Evolutionary conservation across 768 basidiomycete genomes (phyloP), one percentile per base, ranked within the genome.

Genomic region (Lepiota brunneoincarnata): DNA sequence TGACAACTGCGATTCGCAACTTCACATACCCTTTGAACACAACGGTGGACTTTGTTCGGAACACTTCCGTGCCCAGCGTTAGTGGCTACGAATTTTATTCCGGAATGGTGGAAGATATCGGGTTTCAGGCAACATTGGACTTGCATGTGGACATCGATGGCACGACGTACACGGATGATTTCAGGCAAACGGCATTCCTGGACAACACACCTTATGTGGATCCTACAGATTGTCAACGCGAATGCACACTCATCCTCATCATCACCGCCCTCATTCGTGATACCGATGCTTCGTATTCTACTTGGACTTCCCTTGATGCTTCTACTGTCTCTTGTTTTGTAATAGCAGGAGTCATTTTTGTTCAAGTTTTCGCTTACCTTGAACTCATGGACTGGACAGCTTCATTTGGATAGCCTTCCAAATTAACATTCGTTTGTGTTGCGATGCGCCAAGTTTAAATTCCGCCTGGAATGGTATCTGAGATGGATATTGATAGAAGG

Each of bases 21-120:
- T 66, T 71, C 57, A 58, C 71, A 6, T 63, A 56, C 39, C 47
- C 65, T 23, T 49, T 68, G 46, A 66, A 65, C 55, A 56, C 50
- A 40, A 68, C 69, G 23, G 57, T 68, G 31, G 70, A 72, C 28
- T 60, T 72, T 26, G 35, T 58, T 5, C 57, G 60, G 26, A 70
- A 72, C 61, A 60, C 49, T 11, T 61, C 64, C 21, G 58, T 65
- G 24, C 57, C 69, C 2, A 46, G 67, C n/a, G 44, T 64, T 2
- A 59, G 53, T 14, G 72, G 70, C n/a, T 74, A 74, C 59, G 63
- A 68, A 34, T 72, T 75, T 38, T 77, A 77, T 58, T 63, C 62
- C 0, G 65, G 59, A 24, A 49, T 49, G 4, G 51, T 64, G 20
- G 61, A 64, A 40, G 61, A 62, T 34, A 59, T 56, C 5, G 69